Conservation (phyloP, 768 basidiomycete species). For the Cystobasidium onofrii region DNA sequence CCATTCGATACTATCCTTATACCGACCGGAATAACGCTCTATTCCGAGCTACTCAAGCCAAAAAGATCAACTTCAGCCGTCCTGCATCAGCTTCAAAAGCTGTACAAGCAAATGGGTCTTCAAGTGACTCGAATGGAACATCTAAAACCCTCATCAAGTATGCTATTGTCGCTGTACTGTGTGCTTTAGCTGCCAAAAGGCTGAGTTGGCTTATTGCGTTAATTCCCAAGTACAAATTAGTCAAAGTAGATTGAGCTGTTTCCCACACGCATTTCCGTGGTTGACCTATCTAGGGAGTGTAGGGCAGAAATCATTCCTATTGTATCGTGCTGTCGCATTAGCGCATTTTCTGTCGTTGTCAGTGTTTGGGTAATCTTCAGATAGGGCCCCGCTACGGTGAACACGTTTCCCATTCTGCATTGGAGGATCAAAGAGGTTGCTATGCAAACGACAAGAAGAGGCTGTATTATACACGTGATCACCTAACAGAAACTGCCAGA, state of each 20-base stretch:
- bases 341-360: no score
- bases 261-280: no score
- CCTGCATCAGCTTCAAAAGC: neutral
- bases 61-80: slow-evolving; percentile 12
- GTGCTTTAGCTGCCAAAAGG: neutral
- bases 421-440: no score
- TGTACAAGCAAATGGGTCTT: neutral
- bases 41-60: neutral
- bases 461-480: no score
- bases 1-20: slow-evolving; percentile 11
- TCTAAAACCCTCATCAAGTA: neutral
- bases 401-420: no score
- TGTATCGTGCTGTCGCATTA: no score
- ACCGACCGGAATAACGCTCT: neutral
- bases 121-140: neutral
- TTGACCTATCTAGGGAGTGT: no score
- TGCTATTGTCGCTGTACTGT: neutral
- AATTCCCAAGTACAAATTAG: neutral
- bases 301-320: no score
- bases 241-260: neutral
- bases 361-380: no score
- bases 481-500: no score
- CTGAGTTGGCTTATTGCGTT: neutral
- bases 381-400: no score
- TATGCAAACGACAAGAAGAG: no score